Conservation (phyloP, 2,329 filamentous ascomycete species). For the Cercospora beticola region DNA sequence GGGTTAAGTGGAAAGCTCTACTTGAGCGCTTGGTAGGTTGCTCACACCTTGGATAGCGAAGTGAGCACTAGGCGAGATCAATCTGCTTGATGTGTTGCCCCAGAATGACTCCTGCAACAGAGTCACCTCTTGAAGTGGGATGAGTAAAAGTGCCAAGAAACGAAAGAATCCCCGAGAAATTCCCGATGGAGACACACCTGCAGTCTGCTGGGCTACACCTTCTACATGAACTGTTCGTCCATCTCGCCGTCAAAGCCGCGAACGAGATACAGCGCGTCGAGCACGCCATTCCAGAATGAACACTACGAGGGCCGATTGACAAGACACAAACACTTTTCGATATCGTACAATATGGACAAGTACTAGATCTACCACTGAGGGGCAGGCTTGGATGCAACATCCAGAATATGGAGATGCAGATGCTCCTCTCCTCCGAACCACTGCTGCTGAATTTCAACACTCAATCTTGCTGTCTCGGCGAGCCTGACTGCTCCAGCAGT, state of each 20-base stretch:
- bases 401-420: not conserved
- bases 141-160: slow-evolving; percentile 1
- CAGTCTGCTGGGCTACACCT: not conserved
- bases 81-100: not conserved
- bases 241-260: not conserved
- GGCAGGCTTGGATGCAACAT: not conserved
- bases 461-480: not conserved
- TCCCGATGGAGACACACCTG: not conserved
- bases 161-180: not conserved
- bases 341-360: not conserved
- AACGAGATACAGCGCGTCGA: not conserved
- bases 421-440: not conserved
- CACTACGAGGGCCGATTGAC: not conserved
- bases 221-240: not conserved
- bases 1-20: slow-evolving; percentile 3
- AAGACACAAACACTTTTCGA: not conserved
- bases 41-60: not conserved
- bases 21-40: not conserved
- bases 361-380: not conserved
- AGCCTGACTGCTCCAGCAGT: not conserved
- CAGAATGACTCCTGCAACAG: not conserved
- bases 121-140: slow-evolving; percentile 10
- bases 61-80: not conserved
- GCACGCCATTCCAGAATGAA: not conserved
- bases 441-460: not conserved